Evolutionary conservation across 1,139 yeast species (phyloP).

Genomic region (Pichia sp.): DNA sequence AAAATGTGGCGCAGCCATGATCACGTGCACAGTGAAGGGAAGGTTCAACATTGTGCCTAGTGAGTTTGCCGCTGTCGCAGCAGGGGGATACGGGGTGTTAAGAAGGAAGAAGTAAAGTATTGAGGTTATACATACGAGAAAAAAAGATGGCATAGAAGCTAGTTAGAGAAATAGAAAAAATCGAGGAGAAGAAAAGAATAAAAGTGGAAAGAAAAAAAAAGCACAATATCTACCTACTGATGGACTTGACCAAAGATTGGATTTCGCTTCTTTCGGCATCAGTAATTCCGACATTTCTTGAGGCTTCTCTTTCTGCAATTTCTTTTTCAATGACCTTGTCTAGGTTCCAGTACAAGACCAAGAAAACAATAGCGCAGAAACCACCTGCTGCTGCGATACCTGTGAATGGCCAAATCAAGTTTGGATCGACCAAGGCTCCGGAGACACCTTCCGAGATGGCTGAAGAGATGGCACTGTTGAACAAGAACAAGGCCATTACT

Average conservation of each 20-base stretch:
- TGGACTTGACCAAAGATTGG: conserved; percentile 3
- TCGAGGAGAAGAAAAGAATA: background rate
- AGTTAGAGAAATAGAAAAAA: background rate
- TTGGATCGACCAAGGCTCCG: conserved; percentile 51
- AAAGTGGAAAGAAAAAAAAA: background rate
- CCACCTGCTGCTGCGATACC: conserved; percentile 47
- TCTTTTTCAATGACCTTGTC: conserved; percentile 48
- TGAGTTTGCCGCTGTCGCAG: too few relatives aligned
- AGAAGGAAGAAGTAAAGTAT: conserved; percentile 26
- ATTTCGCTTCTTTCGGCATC: conserved; percentile 5
- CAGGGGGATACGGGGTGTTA: too few relatives aligned
- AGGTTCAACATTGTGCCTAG: too few relatives aligned
- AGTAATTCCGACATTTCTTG: background rate
- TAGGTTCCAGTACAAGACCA: conserved; percentile 48
- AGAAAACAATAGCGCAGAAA: conserved; percentile 41
- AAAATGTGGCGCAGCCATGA: too few relatives aligned
- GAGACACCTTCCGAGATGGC: conserved; percentile 54
- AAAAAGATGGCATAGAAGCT: background rate
- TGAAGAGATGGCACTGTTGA: conserved; percentile 55
- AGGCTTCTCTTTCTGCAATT: conserved; percentile 13
- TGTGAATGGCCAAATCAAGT: conserved; percentile 52
- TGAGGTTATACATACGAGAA: background rate
- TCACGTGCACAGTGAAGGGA: too few relatives aligned
- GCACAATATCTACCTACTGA: conserved; percentile 1
- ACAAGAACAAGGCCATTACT: conserved; percentile 64